These are phyloP conservation scores for Ananas comosus DNA, from an alignment of 176 grass and related monocot genomes.

Conservation along the genomic window DNA sequence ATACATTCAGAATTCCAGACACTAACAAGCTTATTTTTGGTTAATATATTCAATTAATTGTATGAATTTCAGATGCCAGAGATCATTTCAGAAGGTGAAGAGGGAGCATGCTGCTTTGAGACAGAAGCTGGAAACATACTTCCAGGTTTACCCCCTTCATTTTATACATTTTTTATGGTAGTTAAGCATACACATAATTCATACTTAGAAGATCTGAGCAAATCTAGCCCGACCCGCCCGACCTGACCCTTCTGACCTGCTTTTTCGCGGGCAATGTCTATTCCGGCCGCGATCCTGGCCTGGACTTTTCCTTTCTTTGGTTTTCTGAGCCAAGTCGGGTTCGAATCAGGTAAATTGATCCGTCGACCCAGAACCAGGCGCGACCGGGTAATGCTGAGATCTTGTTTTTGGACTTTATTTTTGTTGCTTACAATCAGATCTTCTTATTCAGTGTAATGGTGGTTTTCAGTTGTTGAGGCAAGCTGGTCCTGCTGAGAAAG, in stretches of 20 bases:
- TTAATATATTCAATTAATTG: neutral
- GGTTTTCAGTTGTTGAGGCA: constrained; percentile 46
- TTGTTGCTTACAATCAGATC: no score
- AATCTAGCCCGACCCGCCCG: no score
- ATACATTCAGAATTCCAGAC: neutral
- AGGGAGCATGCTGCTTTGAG: constrained; percentile 49
- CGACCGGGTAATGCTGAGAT: no score
- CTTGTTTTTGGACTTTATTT: no score
- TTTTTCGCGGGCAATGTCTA: neutral
- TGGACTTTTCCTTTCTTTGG: constrained; percentile 3
- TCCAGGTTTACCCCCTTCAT: constrained; percentile 30
- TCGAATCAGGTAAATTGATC: no score
- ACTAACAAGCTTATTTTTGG: neutral
- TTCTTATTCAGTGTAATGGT: no score
- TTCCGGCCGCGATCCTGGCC: constrained; percentile 6
- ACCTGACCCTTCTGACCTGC: neutral
- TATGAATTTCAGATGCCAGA: constrained; percentile 35
- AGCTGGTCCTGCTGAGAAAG: constrained; percentile 26
- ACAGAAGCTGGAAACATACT: constrained; percentile 60
- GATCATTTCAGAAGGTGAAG: constrained; percentile 64
- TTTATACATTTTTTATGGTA: neutral
- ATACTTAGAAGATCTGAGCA: no score
- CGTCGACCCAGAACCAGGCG: no score
- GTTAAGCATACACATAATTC: no score
- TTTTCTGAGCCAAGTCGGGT: neutral